Base-by-base conservation (phyloP, 2,329 filamentous ascomycete species). In the Byssochlamys sp. region DNA sequence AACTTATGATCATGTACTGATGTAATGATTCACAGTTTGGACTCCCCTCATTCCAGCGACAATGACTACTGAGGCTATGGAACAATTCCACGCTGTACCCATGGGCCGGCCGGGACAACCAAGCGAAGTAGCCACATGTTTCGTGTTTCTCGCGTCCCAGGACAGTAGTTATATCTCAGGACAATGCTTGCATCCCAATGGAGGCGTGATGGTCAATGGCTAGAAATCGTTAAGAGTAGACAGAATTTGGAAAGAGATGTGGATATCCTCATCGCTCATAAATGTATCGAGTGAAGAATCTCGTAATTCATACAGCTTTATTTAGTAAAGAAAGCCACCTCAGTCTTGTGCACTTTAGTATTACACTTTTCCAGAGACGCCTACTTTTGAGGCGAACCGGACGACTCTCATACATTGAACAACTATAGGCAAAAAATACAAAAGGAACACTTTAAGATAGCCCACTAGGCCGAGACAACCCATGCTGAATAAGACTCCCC, bases 21-120 rank as follows among this genome's bases (percentile, higher is more conserved):
- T 14, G 4, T n/a, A 19, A n/a, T 19, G 14, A 45, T 9, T 9
- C 19, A 19, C n/a, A 67, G 87, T 91, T 14, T 90, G 87, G 86
- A 90, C 87, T 0, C 87, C 88, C 0, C 76, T 91, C 2, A 89
- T 90, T 56, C 86, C 86, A 0, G 75, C 85, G 0, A 90, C 87
- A 0, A 90, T 91, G 87, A 82, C 76, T 56, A 78, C 84, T 2
- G 77, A 85, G 61, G 86, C 86, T 0, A 84, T 90, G 73, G 84
- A 90, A 72, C 76, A 87, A 60, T 92, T 92, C 71, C 80, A 77
- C 11, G 82, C 79, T 1, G 81, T 81, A 25, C 89, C 89, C 0
- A 90, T 94, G 77, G 89, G 89, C 3, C 78, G 90, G 24, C 88
- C 88, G 0, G 86, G 84, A 2, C 89, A 94, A 73, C 90, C 89